These are phyloP conservation scores for Yamadazyma phyllophila DNA, from an alignment of 805 yeast genomes.

Conservation along the genomic window DNA sequence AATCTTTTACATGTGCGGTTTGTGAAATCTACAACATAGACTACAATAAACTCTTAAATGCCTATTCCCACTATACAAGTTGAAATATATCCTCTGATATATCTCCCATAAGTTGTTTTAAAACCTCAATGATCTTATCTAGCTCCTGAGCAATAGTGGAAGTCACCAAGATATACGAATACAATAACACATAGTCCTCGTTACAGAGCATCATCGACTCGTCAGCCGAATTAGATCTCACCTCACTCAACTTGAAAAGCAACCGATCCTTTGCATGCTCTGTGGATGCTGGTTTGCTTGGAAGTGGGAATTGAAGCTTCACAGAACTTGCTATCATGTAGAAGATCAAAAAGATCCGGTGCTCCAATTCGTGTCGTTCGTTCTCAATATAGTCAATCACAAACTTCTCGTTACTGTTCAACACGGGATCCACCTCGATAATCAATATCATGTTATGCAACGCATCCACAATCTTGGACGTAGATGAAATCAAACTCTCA, in stretches of 20 bases:
- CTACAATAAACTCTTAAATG: no score
- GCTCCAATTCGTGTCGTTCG: slow-evolving; percentile 69
- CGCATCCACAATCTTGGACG: slow-evolving; percentile 69
- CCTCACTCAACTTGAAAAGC: slow-evolving; percentile 60
- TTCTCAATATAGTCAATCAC: slow-evolving; percentile 53
- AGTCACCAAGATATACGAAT: slow-evolving; percentile 72
- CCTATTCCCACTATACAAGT: slow-evolving; percentile 24
- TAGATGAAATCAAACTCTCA: slow-evolving; percentile 47
- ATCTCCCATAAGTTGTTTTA: slow-evolving; percentile 62
- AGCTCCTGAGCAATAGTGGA: slow-evolving; percentile 64
- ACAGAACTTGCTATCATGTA: slow-evolving; percentile 78
- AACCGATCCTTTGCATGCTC: slow-evolving; percentile 71
- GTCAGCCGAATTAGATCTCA: slow-evolving; percentile 31
- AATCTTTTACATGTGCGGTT: no score
- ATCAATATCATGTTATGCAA: slow-evolving; percentile 71
- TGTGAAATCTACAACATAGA: no score
- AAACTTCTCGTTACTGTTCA: slow-evolving; percentile 51
- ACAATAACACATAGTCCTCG: slow-evolving; percentile 74
- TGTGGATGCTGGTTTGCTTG: slow-evolving; percentile 73
- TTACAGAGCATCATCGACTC: slow-evolving; percentile 40
- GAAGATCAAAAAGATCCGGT: slow-evolving; percentile 69
- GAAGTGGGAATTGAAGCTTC: slow-evolving; percentile 72
- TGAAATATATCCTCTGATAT: slow-evolving; percentile 62
- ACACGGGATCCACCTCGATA: slow-evolving; percentile 57
- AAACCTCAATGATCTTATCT: slow-evolving; percentile 51